Percentiles rank a stretch among this genome's conserved stretches.
Conservation (phyloP, 1,284 basidiomycete genomes). For the Heterobasidion parviporum region DNA sequence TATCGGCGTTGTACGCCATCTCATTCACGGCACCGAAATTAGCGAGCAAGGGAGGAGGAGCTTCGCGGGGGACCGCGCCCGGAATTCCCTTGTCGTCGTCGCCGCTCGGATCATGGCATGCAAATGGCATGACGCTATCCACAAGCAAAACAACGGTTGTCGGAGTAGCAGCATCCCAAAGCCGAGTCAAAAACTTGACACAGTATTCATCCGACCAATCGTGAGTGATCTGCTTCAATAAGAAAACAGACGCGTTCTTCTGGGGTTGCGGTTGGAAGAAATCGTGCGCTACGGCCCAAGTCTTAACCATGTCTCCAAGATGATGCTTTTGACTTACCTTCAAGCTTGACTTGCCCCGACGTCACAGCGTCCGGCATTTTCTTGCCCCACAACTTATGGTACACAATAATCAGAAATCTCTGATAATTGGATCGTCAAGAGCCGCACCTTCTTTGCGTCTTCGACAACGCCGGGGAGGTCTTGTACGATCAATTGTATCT, state of each 20-base stretch:
- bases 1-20: background rate
- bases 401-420: background rate
- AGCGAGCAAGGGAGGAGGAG: background rate
- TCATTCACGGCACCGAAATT: background rate
- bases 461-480: conserved; percentile 24
- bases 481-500: conserved; percentile 28
- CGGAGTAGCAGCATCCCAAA: background rate
- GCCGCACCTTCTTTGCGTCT: conserved; percentile 20
- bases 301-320: background rate
- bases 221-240: conserved; percentile 24
- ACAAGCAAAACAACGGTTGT: conserved; percentile 1
- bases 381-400: conserved; percentile 21
- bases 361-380: conserved; percentile 19
- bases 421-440: background rate
- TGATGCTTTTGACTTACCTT: conserved; percentile 3
- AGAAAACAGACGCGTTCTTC: conserved; percentile 20
- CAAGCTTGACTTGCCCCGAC: conserved; percentile 16
- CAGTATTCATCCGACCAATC: conserved; percentile 23
- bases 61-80: background rate
- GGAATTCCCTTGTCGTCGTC: background rate
- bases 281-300: conserved; percentile 18
- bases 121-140: conserved; percentile 1
- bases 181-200: background rate
- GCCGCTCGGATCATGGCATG: background rate
- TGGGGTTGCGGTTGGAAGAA: conserved; percentile 25